phyloP scores from a whole-genome alignment of 192 early-diverging fungal genomes.

The Entomortierella chlamydospora region DNA sequence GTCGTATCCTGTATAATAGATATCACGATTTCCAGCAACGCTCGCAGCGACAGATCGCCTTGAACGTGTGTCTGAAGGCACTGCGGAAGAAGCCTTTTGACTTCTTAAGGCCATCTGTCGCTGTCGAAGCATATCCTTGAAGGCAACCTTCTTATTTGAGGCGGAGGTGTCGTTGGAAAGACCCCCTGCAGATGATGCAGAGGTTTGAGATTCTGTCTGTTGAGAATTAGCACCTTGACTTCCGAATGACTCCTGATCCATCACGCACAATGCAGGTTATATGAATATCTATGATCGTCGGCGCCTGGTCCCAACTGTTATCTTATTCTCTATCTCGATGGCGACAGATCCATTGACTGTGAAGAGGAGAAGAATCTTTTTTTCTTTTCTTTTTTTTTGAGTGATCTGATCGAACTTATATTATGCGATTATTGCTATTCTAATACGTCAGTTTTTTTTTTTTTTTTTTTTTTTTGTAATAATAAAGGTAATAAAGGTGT shows the following conservation, averaged over 20 bases:
- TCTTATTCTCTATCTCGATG: not conserved
- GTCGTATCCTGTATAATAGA: conserved; percentile 4
- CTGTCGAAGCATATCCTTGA: conserved; percentile 40
- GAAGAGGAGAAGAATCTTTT: too few species aligned
- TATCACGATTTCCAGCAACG: not conserved
- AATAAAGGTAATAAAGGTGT: not conserved
- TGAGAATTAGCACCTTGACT: not conserved
- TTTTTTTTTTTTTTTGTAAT: not conserved
- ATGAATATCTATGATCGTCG: not conserved
- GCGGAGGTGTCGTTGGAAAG: not conserved
- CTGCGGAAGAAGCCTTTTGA: conserved; percentile 11
- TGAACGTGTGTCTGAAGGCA: conserved; percentile 18
- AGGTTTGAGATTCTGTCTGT: not conserved
- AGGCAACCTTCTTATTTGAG: conserved; percentile 19
- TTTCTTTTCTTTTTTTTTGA: not conserved
- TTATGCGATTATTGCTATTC: too few species aligned
- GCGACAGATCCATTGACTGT: not conserved
- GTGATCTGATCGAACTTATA: too few species aligned
- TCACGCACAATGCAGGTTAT: not conserved
- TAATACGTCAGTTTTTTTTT: too few species aligned
- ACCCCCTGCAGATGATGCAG: not conserved
- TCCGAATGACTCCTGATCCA: conserved; percentile 5
- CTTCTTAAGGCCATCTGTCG: conserved; percentile 30
- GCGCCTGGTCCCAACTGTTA: not conserved
- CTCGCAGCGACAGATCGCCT: conserved; percentile 4